A percentile compares a stretch with the other conserved stretches of the same genome.
These are phyloP conservation scores for Paracorniculantispora psalliotae DNA, from an alignment of 2,329 filamentous ascomycete species.

Conservation along the genomic window DNA sequence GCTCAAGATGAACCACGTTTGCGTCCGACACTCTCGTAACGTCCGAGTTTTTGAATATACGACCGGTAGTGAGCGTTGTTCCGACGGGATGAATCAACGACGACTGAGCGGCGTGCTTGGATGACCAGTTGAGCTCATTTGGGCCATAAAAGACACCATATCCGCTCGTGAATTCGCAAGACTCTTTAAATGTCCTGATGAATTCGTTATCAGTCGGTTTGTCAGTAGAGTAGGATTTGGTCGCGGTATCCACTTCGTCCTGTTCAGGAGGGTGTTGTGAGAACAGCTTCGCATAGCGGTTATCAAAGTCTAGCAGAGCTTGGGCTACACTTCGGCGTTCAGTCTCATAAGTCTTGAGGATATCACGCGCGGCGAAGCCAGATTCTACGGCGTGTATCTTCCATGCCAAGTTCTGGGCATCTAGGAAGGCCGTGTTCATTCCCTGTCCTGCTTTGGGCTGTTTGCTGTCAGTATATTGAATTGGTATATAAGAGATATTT, in stretches of 20 bases:
- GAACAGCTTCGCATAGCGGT: slow-evolving; percentile 85
- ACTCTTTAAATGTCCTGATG: slow-evolving; percentile 83
- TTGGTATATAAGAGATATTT: slow-evolving; percentile 45
- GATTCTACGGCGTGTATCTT: slow-evolving; percentile 89
- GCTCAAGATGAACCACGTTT: slow-evolving; percentile 85
- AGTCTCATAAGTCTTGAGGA: slow-evolving; percentile 79
- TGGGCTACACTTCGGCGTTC: slow-evolving; percentile 84
- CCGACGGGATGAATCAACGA: slow-evolving; percentile 61
- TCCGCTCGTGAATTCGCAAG: slow-evolving; percentile 87
- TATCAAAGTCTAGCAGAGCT: slow-evolving; percentile 78
- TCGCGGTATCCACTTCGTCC: slow-evolving; percentile 66
- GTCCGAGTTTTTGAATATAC: slow-evolving; percentile 70
- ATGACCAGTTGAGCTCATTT: slow-evolving; percentile 80
- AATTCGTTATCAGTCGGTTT: slow-evolving; percentile 62
- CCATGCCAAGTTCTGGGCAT: slow-evolving; percentile 89
- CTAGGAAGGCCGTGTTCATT: slow-evolving; percentile 75
- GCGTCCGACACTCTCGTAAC: slow-evolving; percentile 85
- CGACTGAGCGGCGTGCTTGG: slow-evolving; percentile 65
- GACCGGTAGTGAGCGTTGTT: slow-evolving; percentile 65
- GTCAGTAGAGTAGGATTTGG: slow-evolving; percentile 27
- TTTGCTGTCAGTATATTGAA: slow-evolving; percentile 30
- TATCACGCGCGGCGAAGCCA: slow-evolving; percentile 69
- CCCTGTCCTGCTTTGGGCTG: slow-evolving; percentile 73
- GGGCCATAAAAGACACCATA: slow-evolving; percentile 83
- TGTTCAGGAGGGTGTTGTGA: slow-evolving; percentile 71